Evolutionary conservation across 331 rosid species (phyloP).

Genomic region (Erythrophleum ivorense): DNA sequence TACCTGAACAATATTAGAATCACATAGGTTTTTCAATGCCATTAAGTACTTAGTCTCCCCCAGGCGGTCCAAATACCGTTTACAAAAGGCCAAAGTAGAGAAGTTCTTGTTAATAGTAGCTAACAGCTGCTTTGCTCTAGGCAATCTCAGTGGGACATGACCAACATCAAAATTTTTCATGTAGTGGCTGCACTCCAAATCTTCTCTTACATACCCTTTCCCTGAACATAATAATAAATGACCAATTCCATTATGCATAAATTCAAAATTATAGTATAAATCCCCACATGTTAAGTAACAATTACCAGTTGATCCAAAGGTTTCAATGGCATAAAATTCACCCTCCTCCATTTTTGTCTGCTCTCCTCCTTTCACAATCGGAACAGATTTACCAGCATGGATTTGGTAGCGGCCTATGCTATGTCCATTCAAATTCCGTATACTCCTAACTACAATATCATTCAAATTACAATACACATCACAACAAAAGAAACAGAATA

Average conservation of each 20-base stretch:
- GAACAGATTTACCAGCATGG: constrained; percentile 96
- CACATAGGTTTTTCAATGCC: constrained; percentile 94
- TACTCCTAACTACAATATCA: constrained; percentile 78
- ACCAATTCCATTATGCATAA: constrained; percentile 27
- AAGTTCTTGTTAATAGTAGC: constrained; percentile 90
- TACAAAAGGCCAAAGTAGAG: constrained; percentile 96
- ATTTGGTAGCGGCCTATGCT: constrained; percentile 97
- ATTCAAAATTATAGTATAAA: constrained; percentile 33
- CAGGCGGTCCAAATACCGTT: constrained; percentile 88
- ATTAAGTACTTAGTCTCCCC: constrained; percentile 98
- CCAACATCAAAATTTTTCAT: constrained; percentile 94
- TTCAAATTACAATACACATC: constrained; percentile 27
- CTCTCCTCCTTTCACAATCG: constrained; percentile 99
- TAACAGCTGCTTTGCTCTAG: constrained; percentile 91
- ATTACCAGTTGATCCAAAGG: constrained; percentile 94
- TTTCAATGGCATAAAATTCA: constrained; percentile 94
- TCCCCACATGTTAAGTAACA: constrained; percentile 32
- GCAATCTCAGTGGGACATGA: constrained; percentile 90
- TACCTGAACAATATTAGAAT: constrained; percentile 94
- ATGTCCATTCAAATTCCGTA: constrained; percentile 96
- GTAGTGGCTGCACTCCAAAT: constrained; percentile 98
- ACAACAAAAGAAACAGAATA: constrained; percentile 19
- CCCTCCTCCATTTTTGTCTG: constrained; percentile 99
- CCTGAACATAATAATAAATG: constrained; percentile 58
- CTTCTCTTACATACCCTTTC: constrained; percentile 94